phyloP scores from a whole-genome alignment of 2,329 filamentous ascomycete genomes.

The Dactylella cylindrospora region DNA sequence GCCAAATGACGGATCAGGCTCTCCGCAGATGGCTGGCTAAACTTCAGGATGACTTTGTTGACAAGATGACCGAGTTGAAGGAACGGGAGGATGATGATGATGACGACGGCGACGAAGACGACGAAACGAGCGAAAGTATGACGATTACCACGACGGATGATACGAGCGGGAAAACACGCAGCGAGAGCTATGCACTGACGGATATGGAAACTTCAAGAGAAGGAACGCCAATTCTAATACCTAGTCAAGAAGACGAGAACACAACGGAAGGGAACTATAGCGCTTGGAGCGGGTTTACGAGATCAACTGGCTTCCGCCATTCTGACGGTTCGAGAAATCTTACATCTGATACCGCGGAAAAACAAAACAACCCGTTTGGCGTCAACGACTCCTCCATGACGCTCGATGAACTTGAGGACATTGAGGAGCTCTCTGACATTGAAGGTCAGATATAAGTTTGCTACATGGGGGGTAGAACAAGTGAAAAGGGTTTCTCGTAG shows the following conservation, averaged over 20 bases:
- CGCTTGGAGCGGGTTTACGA: constrained; percentile 18
- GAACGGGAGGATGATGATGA: constrained; percentile 14
- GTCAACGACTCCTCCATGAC: background rate
- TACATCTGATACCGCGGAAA: background rate
- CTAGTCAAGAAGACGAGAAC: background rate
- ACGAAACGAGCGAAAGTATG: constrained; percentile 4
- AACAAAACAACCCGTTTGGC: background rate
- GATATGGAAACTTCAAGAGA: constrained; percentile 17
- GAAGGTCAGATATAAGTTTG: constrained; percentile 33
- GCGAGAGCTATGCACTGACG: background rate
- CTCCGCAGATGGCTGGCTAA: constrained; percentile 45
- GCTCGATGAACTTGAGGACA: constrained; percentile 25
- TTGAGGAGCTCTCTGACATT: constrained; percentile 32
- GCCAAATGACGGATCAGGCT: constrained; percentile 45
- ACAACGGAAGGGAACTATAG: constrained; percentile 3
- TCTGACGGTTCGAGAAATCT: background rate
- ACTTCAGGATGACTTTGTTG: constrained; percentile 48
- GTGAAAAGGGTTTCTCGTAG: too few species aligned
- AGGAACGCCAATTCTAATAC: constrained; percentile 15
- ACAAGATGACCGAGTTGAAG: constrained; percentile 41
- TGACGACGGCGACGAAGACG: constrained; percentile 5
- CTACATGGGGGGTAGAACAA: too few species aligned
- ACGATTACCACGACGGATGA: constrained; percentile 6
- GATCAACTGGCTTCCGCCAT: too few species aligned
- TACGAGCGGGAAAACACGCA: background rate